Evolutionary conservation across 2,329 filamentous ascomycete species (phyloP).

Genomic region (Talaromyces sp.): DNA sequence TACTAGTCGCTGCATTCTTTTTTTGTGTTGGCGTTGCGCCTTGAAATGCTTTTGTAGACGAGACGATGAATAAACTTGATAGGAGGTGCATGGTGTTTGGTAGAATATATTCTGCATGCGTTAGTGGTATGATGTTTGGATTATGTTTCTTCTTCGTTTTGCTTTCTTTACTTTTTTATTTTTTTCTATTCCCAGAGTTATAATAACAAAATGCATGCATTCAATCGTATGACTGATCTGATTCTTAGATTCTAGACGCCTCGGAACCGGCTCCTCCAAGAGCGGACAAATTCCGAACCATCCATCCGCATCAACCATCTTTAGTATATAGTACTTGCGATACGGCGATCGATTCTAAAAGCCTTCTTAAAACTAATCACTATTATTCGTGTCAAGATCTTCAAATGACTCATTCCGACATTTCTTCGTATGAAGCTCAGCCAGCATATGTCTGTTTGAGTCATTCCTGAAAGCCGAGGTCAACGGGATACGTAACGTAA

Average conservation of each 20-base stretch:
- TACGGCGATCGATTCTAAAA: not conserved
- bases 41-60: not conserved
- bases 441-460: not conserved
- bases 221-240: not conserved
- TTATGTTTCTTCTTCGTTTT: not conserved
- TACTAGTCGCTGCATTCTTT: conserved; percentile 13
- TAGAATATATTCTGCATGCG: not conserved
- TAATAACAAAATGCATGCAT: not conserved
- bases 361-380: not conserved
- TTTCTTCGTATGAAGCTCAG: conserved; percentile 3
- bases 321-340: not conserved
- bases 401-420: conserved; percentile 9
- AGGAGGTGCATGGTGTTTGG: conserved; percentile 1
- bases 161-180: not conserved
- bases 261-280: too few relatives aligned
- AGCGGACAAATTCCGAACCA: not conserved
- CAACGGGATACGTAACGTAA: not conserved
- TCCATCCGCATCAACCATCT: not conserved
- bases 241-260: not conserved
- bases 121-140: not conserved
- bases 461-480: conserved; percentile 13
- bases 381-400: not conserved
- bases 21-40: not conserved
- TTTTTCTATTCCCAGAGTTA: not conserved
- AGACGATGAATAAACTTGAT: not conserved